A percentile compares a stretch with the other conserved stretches of the same genome.
phyloP scores from a whole-genome alignment of 345 rosid genomes.

The Aethionema arabicum region DNA sequence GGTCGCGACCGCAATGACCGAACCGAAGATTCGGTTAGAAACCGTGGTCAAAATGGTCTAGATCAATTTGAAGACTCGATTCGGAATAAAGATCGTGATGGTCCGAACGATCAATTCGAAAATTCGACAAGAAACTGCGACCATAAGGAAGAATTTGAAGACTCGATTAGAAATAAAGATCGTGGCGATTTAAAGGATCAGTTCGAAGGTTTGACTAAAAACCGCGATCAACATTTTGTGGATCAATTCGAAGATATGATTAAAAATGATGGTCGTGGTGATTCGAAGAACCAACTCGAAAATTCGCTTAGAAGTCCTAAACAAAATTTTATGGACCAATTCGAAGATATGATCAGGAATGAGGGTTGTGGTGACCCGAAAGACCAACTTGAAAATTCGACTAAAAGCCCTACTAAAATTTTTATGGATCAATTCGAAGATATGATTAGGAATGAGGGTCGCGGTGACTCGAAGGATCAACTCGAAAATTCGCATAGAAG shows the following conservation, averaged over 20 bases:
- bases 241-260: slow-evolving; percentile 21
- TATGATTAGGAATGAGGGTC: slow-evolving; percentile 14
- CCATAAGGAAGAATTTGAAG: slow-evolving; percentile 35
- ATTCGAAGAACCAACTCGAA: slow-evolving; percentile 9
- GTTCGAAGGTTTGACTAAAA: slow-evolving; percentile 15
- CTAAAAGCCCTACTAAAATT: not conserved
- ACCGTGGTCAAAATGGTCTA: not conserved
- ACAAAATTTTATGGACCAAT: slow-evolving; percentile 30
- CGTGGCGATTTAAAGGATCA: slow-evolving; percentile 11
- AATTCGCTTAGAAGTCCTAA: slow-evolving; percentile 5
- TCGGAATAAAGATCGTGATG: slow-evolving; percentile 17
- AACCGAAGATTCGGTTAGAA: slow-evolving; percentile 19
- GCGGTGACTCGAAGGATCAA: slow-evolving; percentile 9
- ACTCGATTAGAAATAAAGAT: slow-evolving; percentile 21
- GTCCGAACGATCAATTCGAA: slow-evolving; percentile 11
- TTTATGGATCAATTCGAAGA: slow-evolving; percentile 10
- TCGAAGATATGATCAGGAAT: slow-evolving; percentile 30
- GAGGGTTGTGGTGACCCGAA: slow-evolving; percentile 18
- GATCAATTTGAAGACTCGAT: slow-evolving; percentile 17
- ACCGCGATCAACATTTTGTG: not conserved
- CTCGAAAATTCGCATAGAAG: slow-evolving; percentile 20
- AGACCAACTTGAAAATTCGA: slow-evolving; percentile 15
- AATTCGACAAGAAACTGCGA: slow-evolving; percentile 8
- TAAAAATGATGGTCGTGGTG: slow-evolving; percentile 8
- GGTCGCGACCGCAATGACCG: slow-evolving; percentile 19